Evolutionary conservation across 768 basidiomycete genomes (phyloP), one percentile per base, ranked within the genome.

Genomic region (Amanita brunnescens): DNA sequence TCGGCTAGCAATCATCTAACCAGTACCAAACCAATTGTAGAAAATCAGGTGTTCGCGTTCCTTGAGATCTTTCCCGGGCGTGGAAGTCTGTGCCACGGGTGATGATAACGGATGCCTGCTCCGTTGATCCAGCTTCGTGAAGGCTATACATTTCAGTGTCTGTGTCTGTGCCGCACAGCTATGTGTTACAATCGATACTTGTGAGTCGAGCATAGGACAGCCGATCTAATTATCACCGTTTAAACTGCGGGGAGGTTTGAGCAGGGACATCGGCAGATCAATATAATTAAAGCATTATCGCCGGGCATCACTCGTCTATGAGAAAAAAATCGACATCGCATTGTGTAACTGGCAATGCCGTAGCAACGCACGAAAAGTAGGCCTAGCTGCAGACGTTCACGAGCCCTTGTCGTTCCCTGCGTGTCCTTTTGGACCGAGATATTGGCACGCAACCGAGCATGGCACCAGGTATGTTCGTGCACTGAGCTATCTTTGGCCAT

Each of bases 231-330:
- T 35, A 33, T 30, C 33, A 21, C 3, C 45, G 13, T 33, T 35
- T 34, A 14, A 9, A 18, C 29, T 10, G 21, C 34, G 32, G 33
- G 10, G 32, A 33, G 26, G 20, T 18, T 20, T 18, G 32, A 21
- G 18, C 26, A 47, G 18, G 16, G 45, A 21, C 33, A 13, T 33
- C 30, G 18, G 20, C 23, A 34, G 14, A 35, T n/a, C n/a, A n/a
- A n/a, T 20, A 47, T 47, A 47, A n/a, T n/a, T n/a, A n/a, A n/a
- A 47, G 45, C 45, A 35, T 18, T 34, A 21, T 47, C 30, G 30
- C 44, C 44, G 44, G 33, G 24, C 48, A 40, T 29, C 38, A 48
- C 18, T 23, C 14, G 33, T 20, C 34, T 21, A 48, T 48, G 33
- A 14, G 38, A 30, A 24, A 48, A 38, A 38, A 26, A 9, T 39